Evolutionary conservation across 1,284 basidiomycete species (phyloP), one percentile per base, ranked within the genome.

Genomic region (Irpex rosettiformis): DNA sequence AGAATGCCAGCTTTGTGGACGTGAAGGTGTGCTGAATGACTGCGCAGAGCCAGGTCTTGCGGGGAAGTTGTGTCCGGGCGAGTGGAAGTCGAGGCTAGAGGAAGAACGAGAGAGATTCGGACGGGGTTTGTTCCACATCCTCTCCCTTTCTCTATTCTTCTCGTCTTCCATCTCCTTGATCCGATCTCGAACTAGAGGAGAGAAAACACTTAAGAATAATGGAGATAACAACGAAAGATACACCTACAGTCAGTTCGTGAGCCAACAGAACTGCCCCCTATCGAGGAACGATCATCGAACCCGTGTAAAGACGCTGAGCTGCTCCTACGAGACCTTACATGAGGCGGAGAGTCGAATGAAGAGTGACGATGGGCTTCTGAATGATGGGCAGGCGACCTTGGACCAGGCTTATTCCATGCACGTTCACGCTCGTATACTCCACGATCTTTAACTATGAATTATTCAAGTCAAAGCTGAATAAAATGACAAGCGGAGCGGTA

Each of bases 71-170:
- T 56, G 52, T 30, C 56, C 58, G 57, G 66, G 58, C 28, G 61
- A 64, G 57, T 64, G 63, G 22, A 64, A 59, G 49, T 56, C 67
- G 52, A 64, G 66, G 54, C 62, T 69, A 22, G 64, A 67, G n/a
- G 70, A 55, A 29, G 68, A 66, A 52, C 70, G 68, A 11, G 67
- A 65, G 21, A 70, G 66, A 8, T 66, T 65, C 16, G 68, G 66
- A 13, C 74, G 73, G 8, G 76, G 77, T 60, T 76, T 81, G 63
- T 86, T 86, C 84, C 83, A 85, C 54, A 77, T 76, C 22, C 77
- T 74, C 65, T 84, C 84, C 29, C 76, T 73, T 49, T 83, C 78
- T 29, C 70, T 64, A 25, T 73, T 72, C 56, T 68, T 75, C 48
- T 83, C 80, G 52, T 66, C 64, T 48, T 77, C 75, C n/a, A 72